A percentile compares a stretch with the other conserved stretches of the same genome.
Conservation (phyloP, 192 early-diverging fungal genomes). For the Backusella tarrabulga region DNA sequence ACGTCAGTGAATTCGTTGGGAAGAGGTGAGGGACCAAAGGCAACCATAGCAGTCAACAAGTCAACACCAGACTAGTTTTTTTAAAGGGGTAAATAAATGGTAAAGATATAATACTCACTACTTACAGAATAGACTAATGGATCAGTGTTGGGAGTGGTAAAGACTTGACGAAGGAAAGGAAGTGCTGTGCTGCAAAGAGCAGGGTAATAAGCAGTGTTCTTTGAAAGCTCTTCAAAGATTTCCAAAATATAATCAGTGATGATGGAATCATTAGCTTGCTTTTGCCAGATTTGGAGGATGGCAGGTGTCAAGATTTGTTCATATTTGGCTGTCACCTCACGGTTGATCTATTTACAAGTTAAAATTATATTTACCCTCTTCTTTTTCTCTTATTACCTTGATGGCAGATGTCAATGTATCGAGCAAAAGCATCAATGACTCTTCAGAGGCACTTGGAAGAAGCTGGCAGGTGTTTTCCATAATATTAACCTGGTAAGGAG, state of each 20-base stretch:
- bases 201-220: conserved; percentile 59
- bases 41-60: conserved; percentile 69
- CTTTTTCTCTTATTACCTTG: conserved; percentile 42
- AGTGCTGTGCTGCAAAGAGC: conserved; percentile 73
- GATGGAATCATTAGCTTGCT: conserved; percentile 72
- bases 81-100: background rate
- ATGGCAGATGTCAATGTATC: conserved; percentile 62
- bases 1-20: conserved; percentile 67
- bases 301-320: conserved; percentile 72
- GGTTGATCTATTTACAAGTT: conserved; percentile 53
- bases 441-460: conserved; percentile 59
- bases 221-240: conserved; percentile 73
- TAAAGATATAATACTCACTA: conserved; percentile 31
- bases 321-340: conserved; percentile 67
- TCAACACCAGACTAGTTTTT: conserved; percentile 62
- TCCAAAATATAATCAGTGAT: conserved; percentile 75
- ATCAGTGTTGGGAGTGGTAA: conserved; percentile 44
- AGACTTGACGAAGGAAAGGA: conserved; percentile 61
- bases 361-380: background rate
- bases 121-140: conserved; percentile 38
- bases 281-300: conserved; percentile 76
- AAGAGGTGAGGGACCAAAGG: conserved; percentile 69
- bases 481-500: conserved; percentile 57
- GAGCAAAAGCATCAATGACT: conserved; percentile 63
- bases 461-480: conserved; percentile 60